These are phyloP conservation scores for Eucalyptus microcorys DNA, from an alignment of 345 rosid species.

Conservation along the genomic window DNA sequence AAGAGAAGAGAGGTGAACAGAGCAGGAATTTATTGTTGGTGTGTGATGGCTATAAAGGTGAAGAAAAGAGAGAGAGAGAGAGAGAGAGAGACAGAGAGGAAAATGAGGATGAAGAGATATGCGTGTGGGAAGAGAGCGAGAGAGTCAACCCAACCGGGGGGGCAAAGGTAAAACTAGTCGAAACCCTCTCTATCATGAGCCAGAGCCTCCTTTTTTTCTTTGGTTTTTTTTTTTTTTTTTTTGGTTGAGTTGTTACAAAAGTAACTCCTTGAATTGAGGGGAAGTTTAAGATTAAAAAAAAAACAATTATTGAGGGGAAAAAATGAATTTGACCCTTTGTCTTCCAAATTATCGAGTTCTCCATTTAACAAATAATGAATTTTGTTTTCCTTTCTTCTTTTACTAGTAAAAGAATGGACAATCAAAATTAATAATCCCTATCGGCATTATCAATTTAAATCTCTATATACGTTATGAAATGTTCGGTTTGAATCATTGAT, in stretches of 20 bases:
- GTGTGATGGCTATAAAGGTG: neutral
- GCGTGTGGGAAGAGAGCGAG: neutral
- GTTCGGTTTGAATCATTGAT: accelerated
- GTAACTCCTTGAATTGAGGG: neutral
- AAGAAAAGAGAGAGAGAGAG: neutral
- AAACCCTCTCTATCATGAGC: neutral
- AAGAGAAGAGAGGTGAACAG: slow-evolving; percentile 1
- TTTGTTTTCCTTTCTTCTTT: neutral
- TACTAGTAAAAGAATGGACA: neutral
- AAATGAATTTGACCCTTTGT: neutral
- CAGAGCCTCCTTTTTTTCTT: neutral
- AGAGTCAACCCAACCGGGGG: neutral
- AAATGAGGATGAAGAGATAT: neutral
- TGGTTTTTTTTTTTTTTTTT: accelerated
- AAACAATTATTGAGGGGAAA: neutral
- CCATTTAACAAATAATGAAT: neutral
- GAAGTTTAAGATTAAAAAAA: too few species aligned
- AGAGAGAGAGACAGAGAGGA: neutral
- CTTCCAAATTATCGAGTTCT: neutral
- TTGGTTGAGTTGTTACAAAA: neutral
- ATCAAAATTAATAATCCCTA: neutral
- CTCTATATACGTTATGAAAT: neutral
- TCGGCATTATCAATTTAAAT: accelerated
- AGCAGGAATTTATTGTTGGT: slow-evolving; percentile 27
- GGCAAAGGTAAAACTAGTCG: neutral